Evolutionary conservation across 257 asterid species (phyloP).

Genomic region (Jacaranda copaia): DNA sequence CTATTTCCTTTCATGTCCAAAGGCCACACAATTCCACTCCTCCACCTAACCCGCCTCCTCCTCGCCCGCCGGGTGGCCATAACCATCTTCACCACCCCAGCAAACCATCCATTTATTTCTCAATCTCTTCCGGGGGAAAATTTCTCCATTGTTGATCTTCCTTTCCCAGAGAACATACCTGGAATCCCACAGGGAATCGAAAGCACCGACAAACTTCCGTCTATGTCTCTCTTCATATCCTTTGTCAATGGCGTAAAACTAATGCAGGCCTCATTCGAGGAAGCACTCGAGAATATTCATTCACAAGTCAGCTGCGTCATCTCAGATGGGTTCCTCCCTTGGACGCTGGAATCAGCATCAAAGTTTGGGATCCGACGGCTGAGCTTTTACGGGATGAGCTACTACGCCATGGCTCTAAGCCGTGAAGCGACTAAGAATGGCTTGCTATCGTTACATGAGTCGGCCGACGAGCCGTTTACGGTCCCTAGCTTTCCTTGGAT

Average conservation of each 20-base stretch:
- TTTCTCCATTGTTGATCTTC: slow-evolving; percentile 51
- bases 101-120: slow-evolving; percentile 60
- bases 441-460: slow-evolving; percentile 32
- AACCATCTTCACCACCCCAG: slow-evolving; percentile 77
- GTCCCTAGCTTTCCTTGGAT: slow-evolving; percentile 57
- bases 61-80: slow-evolving; percentile 42
- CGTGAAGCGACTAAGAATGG: background rate
- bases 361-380: slow-evolving; percentile 59
- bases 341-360: slow-evolving; percentile 66
- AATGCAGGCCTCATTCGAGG: slow-evolving; percentile 67
- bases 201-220: slow-evolving; percentile 73
- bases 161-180: slow-evolving; percentile 58
- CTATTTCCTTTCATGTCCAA: slow-evolving; percentile 88
- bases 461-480: slow-evolving; percentile 48
- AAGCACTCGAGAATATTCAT: slow-evolving; percentile 38
- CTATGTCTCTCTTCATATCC: slow-evolving; percentile 56
- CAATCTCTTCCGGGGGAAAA: slow-evolving; percentile 34
- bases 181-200: slow-evolving; percentile 60
- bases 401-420: slow-evolving; percentile 31
- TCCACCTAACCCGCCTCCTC: slow-evolving; percentile 65
- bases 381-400: slow-evolving; percentile 53
- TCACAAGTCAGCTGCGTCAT: slow-evolving; percentile 49
- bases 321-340: slow-evolving; percentile 70
- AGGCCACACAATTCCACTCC: slow-evolving; percentile 80
- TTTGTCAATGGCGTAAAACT: slow-evolving; percentile 47